Evolutionary conservation across 2,329 filamentous ascomycete species (phyloP), one percentile per base, ranked within the genome.

Genomic region (Hypoxylon sp.): DNA sequence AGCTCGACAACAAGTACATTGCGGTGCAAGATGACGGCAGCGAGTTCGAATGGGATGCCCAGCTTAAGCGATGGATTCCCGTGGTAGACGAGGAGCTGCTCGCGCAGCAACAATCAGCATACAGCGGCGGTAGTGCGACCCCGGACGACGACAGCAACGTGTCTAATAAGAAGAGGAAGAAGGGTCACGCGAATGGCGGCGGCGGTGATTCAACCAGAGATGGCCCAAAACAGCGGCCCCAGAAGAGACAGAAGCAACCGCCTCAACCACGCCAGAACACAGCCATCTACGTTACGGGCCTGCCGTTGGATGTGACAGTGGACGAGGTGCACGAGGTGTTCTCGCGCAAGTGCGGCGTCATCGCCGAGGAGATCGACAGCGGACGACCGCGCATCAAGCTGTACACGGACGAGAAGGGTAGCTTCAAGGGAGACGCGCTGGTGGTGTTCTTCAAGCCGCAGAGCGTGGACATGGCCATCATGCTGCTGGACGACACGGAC

Each of bases 371-470:
- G 72, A 92, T 96, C 59, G 92, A 97, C 66, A 91, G 86, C 64
- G 89, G 90, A 48, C 83, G 86, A 34, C 90, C 91, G 32, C 87
- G 94, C 26, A 93, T 99, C 73, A 97, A 96, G 75, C 84, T 99
- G 71, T 99, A 99, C 73, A 84, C 79, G 13, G 87, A 97, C 68
- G 84, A 88, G 1, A 74, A 86, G 1, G 94, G 91, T 13, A 82
- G 84, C 11, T 96, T 96, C 79, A 97, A 97, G 69, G 94, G 94
- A 54, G 92, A 97, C 68, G 92, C 90, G 2, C 79, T 99, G 21
- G 78, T 99, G 45, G 90, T 97, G 25, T 99, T 95, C 74, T 97
- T 96, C 80, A 90, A 94, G 63, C 89, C 91, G 0, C 91, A 96
- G 67, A 95, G 90, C n/a, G 93, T 99, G 51, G 78, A 88, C 30